These are phyloP conservation scores for Acrocalymma vagum DNA, from an alignment of 2,329 filamentous ascomycete species.

Conservation along the genomic window DNA sequence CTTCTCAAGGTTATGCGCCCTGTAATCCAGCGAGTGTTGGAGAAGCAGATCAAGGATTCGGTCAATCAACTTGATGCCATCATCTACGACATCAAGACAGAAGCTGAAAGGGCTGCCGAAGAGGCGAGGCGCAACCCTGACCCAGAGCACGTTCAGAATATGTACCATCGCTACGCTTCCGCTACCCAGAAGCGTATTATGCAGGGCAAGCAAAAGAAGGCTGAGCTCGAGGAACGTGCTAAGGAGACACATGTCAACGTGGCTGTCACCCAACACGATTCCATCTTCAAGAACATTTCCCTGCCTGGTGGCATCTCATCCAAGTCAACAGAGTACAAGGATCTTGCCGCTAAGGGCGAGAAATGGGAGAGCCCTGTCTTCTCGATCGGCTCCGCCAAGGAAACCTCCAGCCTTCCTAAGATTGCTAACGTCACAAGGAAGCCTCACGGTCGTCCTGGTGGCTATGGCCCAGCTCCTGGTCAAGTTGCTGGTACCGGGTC, in stretches of 20 bases:
- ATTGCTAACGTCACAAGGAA: slow-evolving; percentile 65
- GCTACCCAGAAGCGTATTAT: slow-evolving; percentile 78
- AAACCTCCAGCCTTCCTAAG: slow-evolving; percentile 75
- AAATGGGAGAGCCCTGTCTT: slow-evolving; percentile 97
- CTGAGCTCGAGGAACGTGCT: slow-evolving; percentile 57
- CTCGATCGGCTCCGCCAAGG: slow-evolving; percentile 79
- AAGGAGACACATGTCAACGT: slow-evolving; percentile 81
- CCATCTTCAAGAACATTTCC: slow-evolving; percentile 87
- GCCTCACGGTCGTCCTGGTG: slow-evolving; percentile 58
- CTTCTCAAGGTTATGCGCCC: slow-evolving; percentile 85
- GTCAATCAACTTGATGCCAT: slow-evolving; percentile 78
- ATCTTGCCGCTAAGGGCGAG: slow-evolving; percentile 86
- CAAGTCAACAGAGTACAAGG: slow-evolving; percentile 93
- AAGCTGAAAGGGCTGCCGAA: slow-evolving; percentile 77
- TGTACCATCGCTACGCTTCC: slow-evolving; percentile 84
- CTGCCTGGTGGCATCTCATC: slow-evolving; percentile 88
- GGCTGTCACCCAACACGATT: slow-evolving; percentile 86
- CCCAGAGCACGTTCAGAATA: slow-evolving; percentile 78
- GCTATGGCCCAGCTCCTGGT: slow-evolving; percentile 34
- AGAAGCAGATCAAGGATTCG: slow-evolving; percentile 87
- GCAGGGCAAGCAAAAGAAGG: slow-evolving; percentile 80
- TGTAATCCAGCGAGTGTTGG: slow-evolving; percentile 83
- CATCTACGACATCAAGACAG: slow-evolving; percentile 79
- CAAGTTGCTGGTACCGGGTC: slow-evolving; percentile 13
- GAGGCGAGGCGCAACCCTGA: slow-evolving; percentile 70